A percentile compares a stretch with the other conserved stretches of the same genome.
Evolutionary conservation across 148 eudicot genomes (phyloP).

Genomic region (Persicaria tinctoria): DNA sequence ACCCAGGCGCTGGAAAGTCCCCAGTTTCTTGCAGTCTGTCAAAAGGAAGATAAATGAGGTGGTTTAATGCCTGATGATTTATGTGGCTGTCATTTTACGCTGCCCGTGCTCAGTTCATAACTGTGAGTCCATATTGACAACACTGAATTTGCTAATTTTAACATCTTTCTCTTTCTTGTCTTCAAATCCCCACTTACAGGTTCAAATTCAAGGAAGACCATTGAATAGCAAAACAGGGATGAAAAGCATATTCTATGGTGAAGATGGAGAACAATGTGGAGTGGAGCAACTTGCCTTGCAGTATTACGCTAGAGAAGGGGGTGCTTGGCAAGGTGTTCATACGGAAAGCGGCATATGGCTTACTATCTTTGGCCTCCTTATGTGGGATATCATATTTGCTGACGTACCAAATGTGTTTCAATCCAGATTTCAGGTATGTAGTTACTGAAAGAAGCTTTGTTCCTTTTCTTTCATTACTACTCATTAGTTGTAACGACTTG

Average conservation of each 20-base stretch:
- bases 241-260: conserved; percentile 82
- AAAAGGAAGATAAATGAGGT: conserved; percentile 81
- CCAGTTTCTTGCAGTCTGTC: conserved; percentile 59
- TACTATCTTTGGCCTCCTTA: conserved; percentile 82
- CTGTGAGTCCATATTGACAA: background rate
- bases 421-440: conserved; percentile 69
- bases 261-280: conserved; percentile 92
- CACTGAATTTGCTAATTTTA: background rate
- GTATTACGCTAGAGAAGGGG: conserved; percentile 86
- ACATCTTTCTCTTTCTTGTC: background rate
- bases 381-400: conserved; percentile 90
- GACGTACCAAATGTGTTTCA: conserved; percentile 77
- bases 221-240: conserved; percentile 53
- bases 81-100: background rate
- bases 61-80: conserved; percentile 1
- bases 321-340: conserved; percentile 94
- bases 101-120: background rate
- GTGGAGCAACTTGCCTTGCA: conserved; percentile 89
- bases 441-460: background rate
- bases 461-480: background rate
- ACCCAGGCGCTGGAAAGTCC: conserved; percentile 92
- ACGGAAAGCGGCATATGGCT: conserved; percentile 91
- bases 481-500: background rate
- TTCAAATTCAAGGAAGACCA: conserved; percentile 80
- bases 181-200: conserved; percentile 26